These are phyloP conservation scores for cucumber (Cucumis sativus) DNA, from an alignment of 306 rosid species.

Conservation along the genomic window Cucumber_9930_V3 NC_026656.2:908001-908500, in stretches of 20 bases:
- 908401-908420: constrained; percentile 65
- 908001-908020: constrained; percentile 12
- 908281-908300: constrained; percentile 34
- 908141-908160: constrained; percentile 51
- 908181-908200: constrained; percentile 27
- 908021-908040: constrained; percentile 17
- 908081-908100: constrained; percentile 14
- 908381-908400: constrained; percentile 77
- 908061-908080: constrained; percentile 12
- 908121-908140: constrained; percentile 60
- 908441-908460: constrained; percentile 79
- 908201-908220: constrained; percentile 15
- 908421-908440: constrained; percentile 95
- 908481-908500: constrained; percentile 67
- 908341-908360: constrained; percentile 44
- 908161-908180: constrained; percentile 49
- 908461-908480: constrained; percentile 79
- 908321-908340: constrained; percentile 73
- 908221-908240: constrained; percentile 49
- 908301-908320: constrained; percentile 94
- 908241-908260: constrained; percentile 39
- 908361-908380: constrained; percentile 56
- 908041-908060: constrained; percentile 17
- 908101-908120: constrained; percentile 23
- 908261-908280: constrained; percentile 21